Evolutionary conservation across 805 yeast species (phyloP).

Genomic region (Candida arabinofermentans): DNA sequence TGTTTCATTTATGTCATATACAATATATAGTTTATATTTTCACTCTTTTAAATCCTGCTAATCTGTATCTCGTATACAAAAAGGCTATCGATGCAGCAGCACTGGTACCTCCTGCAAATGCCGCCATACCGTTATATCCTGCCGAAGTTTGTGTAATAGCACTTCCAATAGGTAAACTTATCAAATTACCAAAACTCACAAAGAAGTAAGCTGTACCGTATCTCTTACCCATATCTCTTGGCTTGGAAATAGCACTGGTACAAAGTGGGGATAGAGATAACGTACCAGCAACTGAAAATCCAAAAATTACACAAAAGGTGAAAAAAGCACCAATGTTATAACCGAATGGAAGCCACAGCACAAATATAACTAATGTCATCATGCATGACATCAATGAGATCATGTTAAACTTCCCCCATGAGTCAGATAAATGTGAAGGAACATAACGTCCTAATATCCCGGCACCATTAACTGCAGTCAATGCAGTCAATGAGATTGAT

Average conservation of each 20-base stretch:
- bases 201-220: slow-evolving; percentile 65
- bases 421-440: slow-evolving; percentile 43
- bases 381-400: slow-evolving; percentile 35
- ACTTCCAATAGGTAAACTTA: slow-evolving; percentile 44
- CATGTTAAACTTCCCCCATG: slow-evolving; percentile 42
- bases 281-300: slow-evolving; percentile 59
- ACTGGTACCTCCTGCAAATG: slow-evolving; percentile 30
- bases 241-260: slow-evolving; percentile 60
- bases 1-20: neutral
- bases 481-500: slow-evolving; percentile 36
- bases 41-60: slow-evolving; percentile 20
- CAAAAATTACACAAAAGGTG: slow-evolving; percentile 50
- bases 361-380: slow-evolving; percentile 42
- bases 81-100: slow-evolving; percentile 21
- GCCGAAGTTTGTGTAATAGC: slow-evolving; percentile 27
- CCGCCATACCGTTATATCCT: slow-evolving; percentile 30
- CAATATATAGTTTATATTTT: slow-evolving; percentile 3
- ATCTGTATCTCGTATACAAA: slow-evolving; percentile 15
- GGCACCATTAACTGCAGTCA: slow-evolving; percentile 41
- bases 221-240: slow-evolving; percentile 62
- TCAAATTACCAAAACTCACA: slow-evolving; percentile 39
- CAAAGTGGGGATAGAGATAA: slow-evolving; percentile 67
- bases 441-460: slow-evolving; percentile 44
- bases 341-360: slow-evolving; percentile 65
- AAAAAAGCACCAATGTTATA: slow-evolving; percentile 37